phyloP scores from a whole-genome alignment of 805 yeast genomes.

The Huiozyma sinensis region DNA sequence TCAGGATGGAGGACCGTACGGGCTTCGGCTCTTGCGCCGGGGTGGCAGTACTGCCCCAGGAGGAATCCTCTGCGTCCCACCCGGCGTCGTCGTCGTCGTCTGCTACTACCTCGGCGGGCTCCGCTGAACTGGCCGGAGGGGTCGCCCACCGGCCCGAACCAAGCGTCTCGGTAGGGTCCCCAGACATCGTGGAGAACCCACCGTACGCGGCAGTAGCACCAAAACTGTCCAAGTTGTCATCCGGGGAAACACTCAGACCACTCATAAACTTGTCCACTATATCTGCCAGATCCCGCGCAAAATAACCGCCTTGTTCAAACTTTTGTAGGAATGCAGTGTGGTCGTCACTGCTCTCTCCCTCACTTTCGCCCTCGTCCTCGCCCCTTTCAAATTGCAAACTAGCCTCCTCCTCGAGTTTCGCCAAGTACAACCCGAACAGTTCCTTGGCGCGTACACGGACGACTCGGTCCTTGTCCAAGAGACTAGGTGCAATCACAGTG shows the following conservation, averaged over 20 bases:
- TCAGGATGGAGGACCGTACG: background rate
- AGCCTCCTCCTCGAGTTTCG: conserved; percentile 41
- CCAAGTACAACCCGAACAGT: conserved; percentile 53
- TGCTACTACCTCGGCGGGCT: background rate
- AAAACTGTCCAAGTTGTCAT: background rate
- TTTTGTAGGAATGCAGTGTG: background rate
- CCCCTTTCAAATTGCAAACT: conserved; percentile 4
- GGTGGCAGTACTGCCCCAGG: background rate
- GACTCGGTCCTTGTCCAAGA: conserved; percentile 60
- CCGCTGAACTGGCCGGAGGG: background rate
- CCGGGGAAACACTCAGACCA: background rate
- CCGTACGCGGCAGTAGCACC: background rate
- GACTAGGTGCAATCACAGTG: conserved; percentile 75
- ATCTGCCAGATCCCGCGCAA: background rate
- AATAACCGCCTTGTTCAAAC: conserved; percentile 1
- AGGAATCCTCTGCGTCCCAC: conserved; percentile 1
- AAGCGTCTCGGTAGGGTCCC: background rate
- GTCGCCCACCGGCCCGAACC: background rate
- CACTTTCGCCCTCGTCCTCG: background rate
- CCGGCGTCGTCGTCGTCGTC: background rate
- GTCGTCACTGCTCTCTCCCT: background rate
- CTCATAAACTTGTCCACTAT: conserved; percentile 1
- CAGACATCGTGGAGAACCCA: background rate
- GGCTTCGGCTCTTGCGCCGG: background rate
- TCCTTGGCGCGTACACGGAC: conserved; percentile 66